These are phyloP conservation scores for Solanum clarkiae DNA, from an alignment of 257 asterid genomes.

Conservation along the genomic window DNA sequence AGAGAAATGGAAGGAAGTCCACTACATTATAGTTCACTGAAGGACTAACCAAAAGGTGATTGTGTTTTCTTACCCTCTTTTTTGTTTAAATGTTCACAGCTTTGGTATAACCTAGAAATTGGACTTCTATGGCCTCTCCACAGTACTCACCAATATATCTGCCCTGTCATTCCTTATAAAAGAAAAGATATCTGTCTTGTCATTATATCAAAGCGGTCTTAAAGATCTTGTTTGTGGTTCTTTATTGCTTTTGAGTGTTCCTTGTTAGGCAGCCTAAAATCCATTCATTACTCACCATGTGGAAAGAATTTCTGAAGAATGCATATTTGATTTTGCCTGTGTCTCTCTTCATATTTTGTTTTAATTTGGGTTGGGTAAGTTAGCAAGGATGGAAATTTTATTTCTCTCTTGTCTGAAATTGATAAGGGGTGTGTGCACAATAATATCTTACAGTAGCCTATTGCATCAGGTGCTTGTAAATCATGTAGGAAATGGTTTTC, in stretches of 20 bases:
- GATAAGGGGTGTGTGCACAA: constrained; percentile 1
- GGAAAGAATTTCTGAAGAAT: not conserved
- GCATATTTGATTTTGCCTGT: not conserved
- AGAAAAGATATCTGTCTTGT: not conserved
- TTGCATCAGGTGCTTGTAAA: constrained; percentile 16
- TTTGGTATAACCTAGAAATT: not conserved
- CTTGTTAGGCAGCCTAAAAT: not conserved
- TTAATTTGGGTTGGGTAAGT: not conserved
- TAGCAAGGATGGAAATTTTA: not conserved
- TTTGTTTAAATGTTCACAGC: not conserved
- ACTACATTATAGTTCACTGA: not conserved
- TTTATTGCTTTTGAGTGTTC: not conserved
- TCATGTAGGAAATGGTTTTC: constrained; percentile 35
- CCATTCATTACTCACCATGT: not conserved
- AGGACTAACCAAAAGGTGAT: not conserved
- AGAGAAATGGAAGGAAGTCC: not conserved
- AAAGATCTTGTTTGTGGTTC: not conserved
- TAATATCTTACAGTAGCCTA: constrained; percentile 31
- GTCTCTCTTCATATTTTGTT: not conserved
- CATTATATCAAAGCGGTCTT: not conserved
- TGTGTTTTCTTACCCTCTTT: not conserved
- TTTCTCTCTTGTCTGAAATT: not conserved
- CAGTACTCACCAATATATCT: not conserved
- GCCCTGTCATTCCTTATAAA: not conserved
- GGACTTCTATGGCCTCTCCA: not conserved